These are phyloP conservation scores for Casaregolazyma suthepensis DNA, from an alignment of 1,139 yeast genomes.

Conservation along the genomic window DNA sequence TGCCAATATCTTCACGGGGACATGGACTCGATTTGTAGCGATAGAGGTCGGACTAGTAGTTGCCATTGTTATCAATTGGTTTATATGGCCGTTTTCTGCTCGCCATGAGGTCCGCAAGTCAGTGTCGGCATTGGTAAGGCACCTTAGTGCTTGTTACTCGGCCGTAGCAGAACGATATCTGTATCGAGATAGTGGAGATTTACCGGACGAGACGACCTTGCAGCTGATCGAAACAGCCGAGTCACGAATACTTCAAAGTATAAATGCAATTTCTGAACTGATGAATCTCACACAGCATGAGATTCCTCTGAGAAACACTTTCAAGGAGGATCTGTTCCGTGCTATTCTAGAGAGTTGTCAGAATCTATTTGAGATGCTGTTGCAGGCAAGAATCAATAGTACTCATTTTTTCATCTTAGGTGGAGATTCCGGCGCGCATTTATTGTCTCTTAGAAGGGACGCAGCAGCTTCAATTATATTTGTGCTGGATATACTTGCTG, in stretches of 20 bases:
- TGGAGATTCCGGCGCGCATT: slow-evolving; percentile 33
- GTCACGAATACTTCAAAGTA: slow-evolving; percentile 41
- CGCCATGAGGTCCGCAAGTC: slow-evolving; percentile 39
- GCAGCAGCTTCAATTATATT: slow-evolving; percentile 43
- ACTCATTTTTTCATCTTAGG: slow-evolving; percentile 42
- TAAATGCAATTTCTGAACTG: slow-evolving; percentile 37
- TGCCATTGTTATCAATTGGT: slow-evolving; percentile 39
- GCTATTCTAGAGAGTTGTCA: slow-evolving; percentile 37
- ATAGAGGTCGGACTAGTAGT: slow-evolving; percentile 37
- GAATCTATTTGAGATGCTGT: slow-evolving; percentile 37
- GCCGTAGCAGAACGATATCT: slow-evolving; percentile 43
- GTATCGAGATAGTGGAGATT: slow-evolving; percentile 42
- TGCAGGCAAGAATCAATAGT: slow-evolving; percentile 45
- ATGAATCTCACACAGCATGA: slow-evolving; percentile 37
- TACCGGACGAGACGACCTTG: slow-evolving; percentile 40
- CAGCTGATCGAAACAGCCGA: slow-evolving; percentile 43
- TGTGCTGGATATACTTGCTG: slow-evolving; percentile 38
- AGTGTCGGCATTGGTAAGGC: slow-evolving; percentile 36
- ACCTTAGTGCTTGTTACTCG: slow-evolving; percentile 43
- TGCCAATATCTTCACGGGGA: slow-evolving; percentile 20
- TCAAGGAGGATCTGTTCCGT: slow-evolving; percentile 24
- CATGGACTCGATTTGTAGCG: slow-evolving; percentile 40
- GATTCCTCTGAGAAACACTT: slow-evolving; percentile 29
- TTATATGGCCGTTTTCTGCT: slow-evolving; percentile 46
- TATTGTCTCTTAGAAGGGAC: slow-evolving; percentile 42